These are phyloP conservation scores for Vaccinium corymbosum DNA, from an alignment of 148 eudicot species.

Conservation along the genomic window DNA sequence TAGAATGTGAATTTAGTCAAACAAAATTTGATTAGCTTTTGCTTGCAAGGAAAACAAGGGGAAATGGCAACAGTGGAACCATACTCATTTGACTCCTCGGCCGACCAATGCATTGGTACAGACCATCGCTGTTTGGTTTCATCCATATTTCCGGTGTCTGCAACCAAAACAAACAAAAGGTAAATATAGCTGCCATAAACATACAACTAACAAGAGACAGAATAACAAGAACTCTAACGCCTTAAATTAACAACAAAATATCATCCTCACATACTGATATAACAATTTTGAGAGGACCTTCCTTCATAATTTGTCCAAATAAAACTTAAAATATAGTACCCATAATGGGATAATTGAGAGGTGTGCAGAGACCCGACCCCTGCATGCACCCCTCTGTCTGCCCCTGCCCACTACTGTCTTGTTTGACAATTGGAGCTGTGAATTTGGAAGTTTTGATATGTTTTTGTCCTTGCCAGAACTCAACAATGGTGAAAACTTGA, in stretches of 20 bases:
- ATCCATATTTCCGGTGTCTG: slow-evolving; percentile 57
- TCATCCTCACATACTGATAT: too few species aligned
- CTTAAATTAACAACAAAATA: too few species aligned
- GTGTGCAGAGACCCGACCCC: too few species aligned
- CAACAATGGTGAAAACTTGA: neutral
- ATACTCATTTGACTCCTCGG: slow-evolving; percentile 45
- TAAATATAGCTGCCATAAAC: neutral
- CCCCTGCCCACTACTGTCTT: neutral
- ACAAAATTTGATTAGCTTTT: neutral
- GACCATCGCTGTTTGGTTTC: slow-evolving; percentile 44
- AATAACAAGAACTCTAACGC: neutral
- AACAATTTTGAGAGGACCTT: too few species aligned
- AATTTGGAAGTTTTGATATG: neutral
- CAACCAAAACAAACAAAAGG: neutral
- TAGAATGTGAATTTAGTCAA: neutral
- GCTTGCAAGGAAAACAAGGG: neutral
- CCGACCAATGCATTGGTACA: slow-evolving; percentile 42
- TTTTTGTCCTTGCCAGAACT: neutral
- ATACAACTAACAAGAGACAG: neutral
- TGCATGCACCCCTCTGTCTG: too few species aligned
- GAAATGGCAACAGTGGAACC: neutral
- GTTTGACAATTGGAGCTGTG: neutral
- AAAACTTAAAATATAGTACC: too few species aligned
- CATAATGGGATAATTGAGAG: too few species aligned
- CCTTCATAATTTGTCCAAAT: too few species aligned